These are phyloP conservation scores for Thalassiosira livingstoniorum DNA, from an alignment of 352 stramenopile genomes.

Conservation along the genomic window DNA sequence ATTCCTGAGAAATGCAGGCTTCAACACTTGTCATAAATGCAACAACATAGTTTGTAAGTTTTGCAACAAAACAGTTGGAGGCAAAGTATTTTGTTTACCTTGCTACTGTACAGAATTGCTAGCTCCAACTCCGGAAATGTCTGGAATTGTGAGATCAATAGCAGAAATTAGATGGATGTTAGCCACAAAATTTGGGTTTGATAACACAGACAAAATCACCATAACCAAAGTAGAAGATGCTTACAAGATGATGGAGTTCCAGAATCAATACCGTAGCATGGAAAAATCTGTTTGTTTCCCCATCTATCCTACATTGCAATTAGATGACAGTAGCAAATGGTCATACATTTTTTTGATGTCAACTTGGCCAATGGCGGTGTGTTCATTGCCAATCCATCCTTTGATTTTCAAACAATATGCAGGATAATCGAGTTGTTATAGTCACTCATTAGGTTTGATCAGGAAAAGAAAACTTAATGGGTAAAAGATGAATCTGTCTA, in stretches of 20 bases:
- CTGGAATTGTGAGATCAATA: conserved; percentile 5
- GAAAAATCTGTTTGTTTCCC: conserved; percentile 6
- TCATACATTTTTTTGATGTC: background rate
- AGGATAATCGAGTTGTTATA: conserved; percentile 16
- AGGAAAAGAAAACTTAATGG: conserved; percentile 22
- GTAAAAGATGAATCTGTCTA: conserved; percentile 28
- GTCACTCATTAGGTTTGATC: conserved; percentile 26
- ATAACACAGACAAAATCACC: conserved; percentile 13
- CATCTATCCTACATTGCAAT: conserved; percentile 14
- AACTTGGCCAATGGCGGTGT: conserved; percentile 28
- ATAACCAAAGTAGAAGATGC: conserved; percentile 24
- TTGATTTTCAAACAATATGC: conserved; percentile 1
- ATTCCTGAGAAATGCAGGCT: conserved; percentile 9
- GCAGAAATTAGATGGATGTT: conserved; percentile 16
- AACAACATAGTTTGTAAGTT: conserved; percentile 10
- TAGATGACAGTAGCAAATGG: background rate
- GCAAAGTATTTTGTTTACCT: conserved; percentile 2
- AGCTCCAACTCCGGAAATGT: background rate
- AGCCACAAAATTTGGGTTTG: conserved; percentile 8
- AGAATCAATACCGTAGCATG: background rate
- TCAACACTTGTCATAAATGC: background rate
- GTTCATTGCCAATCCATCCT: conserved; percentile 21
- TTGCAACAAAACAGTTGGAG: background rate
- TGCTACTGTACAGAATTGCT: conserved; percentile 17
- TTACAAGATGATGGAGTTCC: background rate